Evolutionary conservation across 257 asterid species (phyloP).

Genomic region (Plantago elongata): DNA sequence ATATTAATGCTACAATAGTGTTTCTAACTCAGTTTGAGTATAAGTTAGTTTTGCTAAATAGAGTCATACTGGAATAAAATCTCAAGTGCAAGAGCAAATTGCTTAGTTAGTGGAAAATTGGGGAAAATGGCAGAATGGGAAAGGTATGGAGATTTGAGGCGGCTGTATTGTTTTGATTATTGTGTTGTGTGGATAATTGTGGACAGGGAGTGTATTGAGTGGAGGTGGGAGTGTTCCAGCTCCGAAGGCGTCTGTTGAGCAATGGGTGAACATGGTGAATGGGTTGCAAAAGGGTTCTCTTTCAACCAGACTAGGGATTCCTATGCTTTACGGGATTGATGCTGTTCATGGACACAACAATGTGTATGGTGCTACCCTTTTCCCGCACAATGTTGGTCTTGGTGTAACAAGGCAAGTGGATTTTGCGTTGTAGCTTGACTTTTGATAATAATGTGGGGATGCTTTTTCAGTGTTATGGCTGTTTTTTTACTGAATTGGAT

Average conservation of each 20-base stretch:
- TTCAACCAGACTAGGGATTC: constrained; percentile 62
- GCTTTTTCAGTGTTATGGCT: not conserved
- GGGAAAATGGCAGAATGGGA: no score
- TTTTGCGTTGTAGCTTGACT: not conserved
- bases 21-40: no score
- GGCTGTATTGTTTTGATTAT: not conserved
- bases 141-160: no score
- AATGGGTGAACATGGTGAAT: constrained; percentile 66
- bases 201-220: constrained; percentile 69
- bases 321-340: constrained; percentile 65
- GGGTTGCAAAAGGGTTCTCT: constrained; percentile 53
- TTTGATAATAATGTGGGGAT: not conserved
- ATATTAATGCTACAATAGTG: no score
- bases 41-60: no score
- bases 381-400: constrained; percentile 78
- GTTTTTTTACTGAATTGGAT: not conserved
- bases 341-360: constrained; percentile 78
- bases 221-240: constrained; percentile 77
- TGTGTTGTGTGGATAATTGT: constrained; percentile 8
- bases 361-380: constrained; percentile 60
- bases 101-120: no score
- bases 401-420: constrained; percentile 68
- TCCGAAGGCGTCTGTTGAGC: constrained; percentile 54
- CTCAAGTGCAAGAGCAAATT: no score
- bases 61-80: no score